Evolutionary conservation across 768 basidiomycete species (phyloP), one percentile per base, ranked within the genome.

Genomic region (Termitomyces sp.): DNA sequence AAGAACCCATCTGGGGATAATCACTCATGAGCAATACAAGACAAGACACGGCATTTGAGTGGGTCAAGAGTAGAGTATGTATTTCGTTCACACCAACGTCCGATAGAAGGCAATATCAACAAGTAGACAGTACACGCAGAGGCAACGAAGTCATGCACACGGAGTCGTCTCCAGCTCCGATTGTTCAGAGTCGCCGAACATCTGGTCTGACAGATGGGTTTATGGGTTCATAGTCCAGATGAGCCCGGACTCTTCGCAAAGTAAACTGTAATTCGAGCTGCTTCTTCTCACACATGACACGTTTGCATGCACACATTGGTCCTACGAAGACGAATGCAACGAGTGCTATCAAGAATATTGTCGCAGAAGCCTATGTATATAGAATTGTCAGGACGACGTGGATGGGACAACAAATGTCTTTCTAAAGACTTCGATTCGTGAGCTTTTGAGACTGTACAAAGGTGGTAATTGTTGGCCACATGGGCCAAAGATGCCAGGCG

Each of bases 1-100:
- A 58, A 48, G 31, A 9, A 21, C 48, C 60, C 51, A 54, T 56
- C 23, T 35, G 57, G 57, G 48, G 60, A 46, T 61, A 61, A 33
- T 17, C 12, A 45, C 31, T 31, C 19, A 33, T 38, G 35, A 42
- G 23, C 45, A 37, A 54, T 26, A 30, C 23, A 55, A 58, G 38
- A 37, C 19, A 42, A 58, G 23, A 49, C 51, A 58, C 60, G 57
- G 54, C 30, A 40, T 43, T 19, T 12, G 40, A 37, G 46, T 61
- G 52, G 52, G 42, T 47, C 52, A 8, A 19, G 43, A 55, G n/a
- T 61, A 41, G 28, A 35, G 21, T 40, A 54, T 42, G 30, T 12
- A 31, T 33, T 41, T 33, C 19, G 21, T 35, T 43, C 30, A 53
- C 17, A 38, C 35, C 21, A 17, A 51, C 26, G n/a, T 17, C 38